A percentile compares a stretch with the other conserved stretches of the same genome.
phyloP scores from a whole-genome alignment of 2,329 filamentous ascomycete genomes.

The Colletotrichum acutatum region DNA sequence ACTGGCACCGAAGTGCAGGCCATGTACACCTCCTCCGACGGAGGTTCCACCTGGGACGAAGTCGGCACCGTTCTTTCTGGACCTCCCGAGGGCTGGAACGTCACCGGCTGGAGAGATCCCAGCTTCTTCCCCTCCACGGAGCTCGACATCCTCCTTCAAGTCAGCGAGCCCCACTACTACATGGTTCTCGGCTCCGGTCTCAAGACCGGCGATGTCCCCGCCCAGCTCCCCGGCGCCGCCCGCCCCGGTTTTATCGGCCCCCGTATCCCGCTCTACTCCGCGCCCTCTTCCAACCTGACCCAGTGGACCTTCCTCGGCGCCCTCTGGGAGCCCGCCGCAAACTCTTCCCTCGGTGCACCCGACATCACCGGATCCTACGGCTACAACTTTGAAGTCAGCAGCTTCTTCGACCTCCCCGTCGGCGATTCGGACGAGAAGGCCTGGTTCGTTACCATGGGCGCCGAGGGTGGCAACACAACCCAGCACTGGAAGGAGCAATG shows the following conservation, averaged over 20 bases:
- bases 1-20: slow-evolving; percentile 34
- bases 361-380: slow-evolving; percentile 35
- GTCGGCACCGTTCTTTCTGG: slow-evolving; percentile 30
- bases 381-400: slow-evolving; percentile 37
- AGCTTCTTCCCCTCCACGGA: slow-evolving; percentile 33
- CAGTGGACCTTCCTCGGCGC: slow-evolving; percentile 37
- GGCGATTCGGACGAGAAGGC: slow-evolving; percentile 31
- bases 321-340: slow-evolving; percentile 35
- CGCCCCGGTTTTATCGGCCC: slow-evolving; percentile 36
- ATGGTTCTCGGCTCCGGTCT: slow-evolving; percentile 36
- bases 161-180: slow-evolving; percentile 34
- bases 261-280: slow-evolving; percentile 34
- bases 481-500: slow-evolving; percentile 35
- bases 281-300: slow-evolving; percentile 32
- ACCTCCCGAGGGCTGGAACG: slow-evolving; percentile 35
- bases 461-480: slow-evolving; percentile 36
- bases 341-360: slow-evolving; percentile 30
- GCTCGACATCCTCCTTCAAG: slow-evolving; percentile 28
- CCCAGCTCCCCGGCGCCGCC: slow-evolving; percentile 30
- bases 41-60: slow-evolving; percentile 31
- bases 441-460: slow-evolving; percentile 33
- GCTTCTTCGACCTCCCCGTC: slow-evolving; percentile 33
- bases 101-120: slow-evolving; percentile 37
- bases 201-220: slow-evolving; percentile 34
- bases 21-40: slow-evolving; percentile 28